Conservation (phyloP, 2,329 filamentous ascomycete genomes). For the Cadophora malorum region DNA sequence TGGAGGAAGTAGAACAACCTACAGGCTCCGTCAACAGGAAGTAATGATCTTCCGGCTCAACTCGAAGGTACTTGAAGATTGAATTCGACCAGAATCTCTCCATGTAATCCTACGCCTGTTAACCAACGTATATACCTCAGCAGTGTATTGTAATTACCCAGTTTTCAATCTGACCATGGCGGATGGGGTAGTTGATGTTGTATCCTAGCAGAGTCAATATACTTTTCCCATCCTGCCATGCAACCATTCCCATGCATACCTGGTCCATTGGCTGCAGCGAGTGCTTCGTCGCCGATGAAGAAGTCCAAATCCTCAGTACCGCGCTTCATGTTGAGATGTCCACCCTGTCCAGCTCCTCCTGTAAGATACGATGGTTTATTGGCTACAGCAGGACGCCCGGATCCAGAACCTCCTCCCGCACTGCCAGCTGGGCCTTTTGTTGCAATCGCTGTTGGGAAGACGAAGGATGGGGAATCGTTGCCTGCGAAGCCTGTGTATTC, state of each 20-base stretch:
- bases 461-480: slow-evolving; percentile 98
- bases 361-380: slow-evolving; percentile 97
- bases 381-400: slow-evolving; percentile 85
- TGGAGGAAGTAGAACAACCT: slow-evolving; percentile 47
- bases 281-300: slow-evolving; percentile 97
- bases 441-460: slow-evolving; percentile 98
- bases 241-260: slow-evolving; percentile 55
- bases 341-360: slow-evolving; percentile 81
- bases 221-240: neutral
- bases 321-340: slow-evolving; percentile 87
- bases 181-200: slow-evolving; percentile 95
- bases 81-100: slow-evolving; percentile 99
- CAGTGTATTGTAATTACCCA: slow-evolving; percentile 66
- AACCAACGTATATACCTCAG: slow-evolving; percentile 23
- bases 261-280: slow-evolving; percentile 82
- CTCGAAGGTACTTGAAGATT: slow-evolving; percentile 98
- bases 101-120: slow-evolving; percentile 82
- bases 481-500: slow-evolving; percentile 82
- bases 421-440: slow-evolving; percentile 82
- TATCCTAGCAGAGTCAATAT: slow-evolving; percentile 66
- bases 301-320: slow-evolving; percentile 98
- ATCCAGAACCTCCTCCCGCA: slow-evolving; percentile 72
- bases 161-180: slow-evolving; percentile 98
- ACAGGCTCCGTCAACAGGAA: slow-evolving; percentile 98
- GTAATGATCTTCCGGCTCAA: slow-evolving; percentile 98